Evolutionary conservation across 306 rosid species (phyloP), one percentile per base, ranked within the genome.

Genomic region (Crotalaria pallida): DNA sequence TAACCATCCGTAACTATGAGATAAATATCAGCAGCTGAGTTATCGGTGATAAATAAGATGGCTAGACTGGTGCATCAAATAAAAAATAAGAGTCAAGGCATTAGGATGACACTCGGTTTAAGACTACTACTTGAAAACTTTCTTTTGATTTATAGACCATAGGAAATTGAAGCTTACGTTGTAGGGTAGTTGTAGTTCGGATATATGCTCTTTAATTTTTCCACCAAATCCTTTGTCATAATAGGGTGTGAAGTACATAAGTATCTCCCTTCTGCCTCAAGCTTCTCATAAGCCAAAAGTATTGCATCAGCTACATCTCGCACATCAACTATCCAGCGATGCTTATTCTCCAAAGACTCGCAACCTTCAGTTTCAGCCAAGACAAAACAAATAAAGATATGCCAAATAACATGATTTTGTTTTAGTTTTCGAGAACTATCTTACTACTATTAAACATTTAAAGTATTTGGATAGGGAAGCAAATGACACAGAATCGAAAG

Each of bases 181-280:
- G 76, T 77, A 8, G 97, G 94, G 72, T 88, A 88, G 58, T 57
- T 84, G 71, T 77, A 78, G 50, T 84, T 49, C 47, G 96, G 97
- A 73, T 67, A 88, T 79, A 70, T 12, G 21, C 43, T 69, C 85
- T 63, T 88, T 40, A 93, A 78, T 75, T 78, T 77, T 13, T 85
- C 92, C 67, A 78, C 78, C 80, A 90, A 23, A 58, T 81, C 86
- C 76, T 65, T 47, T 3, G 58, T 16, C 67, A 47, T 69, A 65
- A 79, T 33, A 4, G 17, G 0, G 40, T 85, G 82, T 23, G 92
- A 69, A 10, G 61, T 17, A 58, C 96, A 88, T 49, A 87, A 55
- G 81, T 85, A 87, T 79, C 98, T 82, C 73, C 92, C 94, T 63
- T 90, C 84, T 36, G 88, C 90, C 79, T 80, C 87, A 0, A 16